These are phyloP conservation scores for Penicillium antarcticum DNA, from an alignment of 495 filamentous ascomycete genomes.

Conservation along the genomic window DNA sequence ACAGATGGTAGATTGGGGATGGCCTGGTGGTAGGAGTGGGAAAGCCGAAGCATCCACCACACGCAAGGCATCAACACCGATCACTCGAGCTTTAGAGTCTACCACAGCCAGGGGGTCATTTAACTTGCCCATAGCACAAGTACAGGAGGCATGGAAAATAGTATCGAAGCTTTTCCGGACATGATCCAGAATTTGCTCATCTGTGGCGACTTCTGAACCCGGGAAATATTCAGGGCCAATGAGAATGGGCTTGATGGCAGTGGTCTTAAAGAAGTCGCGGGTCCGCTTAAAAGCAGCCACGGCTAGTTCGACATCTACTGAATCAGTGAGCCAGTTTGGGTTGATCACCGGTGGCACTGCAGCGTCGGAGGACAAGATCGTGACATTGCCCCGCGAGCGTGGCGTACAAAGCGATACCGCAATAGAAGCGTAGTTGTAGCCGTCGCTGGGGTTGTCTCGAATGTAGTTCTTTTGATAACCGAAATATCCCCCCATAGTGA, in stretches of 20 bases:
- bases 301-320: conserved; percentile 35
- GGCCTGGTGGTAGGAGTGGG: conserved; percentile 48
- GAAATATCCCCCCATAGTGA: neutral
- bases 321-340: conserved; percentile 38
- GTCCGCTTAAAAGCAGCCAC: conserved; percentile 40
- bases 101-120: conserved; percentile 40
- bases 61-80: conserved; percentile 17
- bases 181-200: conserved; percentile 39
- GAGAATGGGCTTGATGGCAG: conserved; percentile 1
- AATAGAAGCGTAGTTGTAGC: conserved; percentile 5
- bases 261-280: conserved; percentile 19
- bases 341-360: conserved; percentile 44
- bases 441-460: neutral
- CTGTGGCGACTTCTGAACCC: conserved; percentile 1
- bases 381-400: neutral
- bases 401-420: conserved; percentile 36
- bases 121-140: conserved; percentile 41
- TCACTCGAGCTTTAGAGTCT: conserved; percentile 36
- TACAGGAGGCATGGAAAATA: conserved; percentile 45
- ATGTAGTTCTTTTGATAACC: neutral
- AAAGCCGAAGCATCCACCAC: conserved; percentile 54
- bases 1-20: conserved; percentile 40
- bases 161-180: conserved; percentile 32
- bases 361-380: neutral
- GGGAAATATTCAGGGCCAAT: neutral